A percentile compares a stretch with the other conserved stretches of the same genome.
Conservation (phyloP, 805 yeast species). For the Suhomyces sp. region DNA sequence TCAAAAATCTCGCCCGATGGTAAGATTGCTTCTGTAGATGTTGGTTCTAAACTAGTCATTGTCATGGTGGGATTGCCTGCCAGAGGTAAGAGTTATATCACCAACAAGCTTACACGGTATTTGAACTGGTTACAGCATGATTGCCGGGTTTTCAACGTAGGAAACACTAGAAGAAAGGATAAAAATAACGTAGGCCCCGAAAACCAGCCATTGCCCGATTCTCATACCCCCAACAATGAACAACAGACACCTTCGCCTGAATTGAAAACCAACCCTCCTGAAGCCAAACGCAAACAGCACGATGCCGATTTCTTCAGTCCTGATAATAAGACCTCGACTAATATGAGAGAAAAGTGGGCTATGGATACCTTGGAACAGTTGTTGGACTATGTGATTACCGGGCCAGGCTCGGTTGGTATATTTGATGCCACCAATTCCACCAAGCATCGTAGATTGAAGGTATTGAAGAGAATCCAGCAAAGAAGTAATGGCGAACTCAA, state of each 20-base stretch:
- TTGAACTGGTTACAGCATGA: slow-evolving; percentile 93
- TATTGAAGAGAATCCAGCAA: slow-evolving; percentile 54
- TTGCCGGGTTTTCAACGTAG: slow-evolving; percentile 89
- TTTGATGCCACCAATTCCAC: slow-evolving; percentile 85
- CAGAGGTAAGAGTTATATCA: slow-evolving; percentile 89
- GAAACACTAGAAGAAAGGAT: slow-evolving; percentile 85
- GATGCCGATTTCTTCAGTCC: slow-evolving; percentile 87
- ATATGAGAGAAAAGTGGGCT: slow-evolving; percentile 91
- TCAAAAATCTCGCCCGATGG: slow-evolving; percentile 79
- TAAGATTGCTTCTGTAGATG: slow-evolving; percentile 58
- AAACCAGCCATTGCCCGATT: slow-evolving; percentile 51
- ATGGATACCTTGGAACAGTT: slow-evolving; percentile 86
- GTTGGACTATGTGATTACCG: slow-evolving; percentile 73
- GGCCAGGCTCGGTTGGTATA: slow-evolving; percentile 88
- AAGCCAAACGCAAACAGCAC: slow-evolving; percentile 41
- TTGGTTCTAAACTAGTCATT: slow-evolving; percentile 80
- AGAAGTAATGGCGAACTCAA: slow-evolving; percentile 62
- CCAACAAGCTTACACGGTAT: slow-evolving; percentile 86
- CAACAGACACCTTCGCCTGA: slow-evolving; percentile 15
- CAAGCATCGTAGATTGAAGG: slow-evolving; percentile 56
- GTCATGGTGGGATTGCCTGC: slow-evolving; percentile 98
- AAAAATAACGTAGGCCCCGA: slow-evolving; percentile 67
- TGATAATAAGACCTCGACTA: slow-evolving; percentile 58
- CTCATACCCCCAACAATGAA: slow-evolving; percentile 34
- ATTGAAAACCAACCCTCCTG: slow-evolving; percentile 9